phyloP scores from a whole-genome alignment of 164 flowering plant genomes.

The Saururus chinensis region DNA sequence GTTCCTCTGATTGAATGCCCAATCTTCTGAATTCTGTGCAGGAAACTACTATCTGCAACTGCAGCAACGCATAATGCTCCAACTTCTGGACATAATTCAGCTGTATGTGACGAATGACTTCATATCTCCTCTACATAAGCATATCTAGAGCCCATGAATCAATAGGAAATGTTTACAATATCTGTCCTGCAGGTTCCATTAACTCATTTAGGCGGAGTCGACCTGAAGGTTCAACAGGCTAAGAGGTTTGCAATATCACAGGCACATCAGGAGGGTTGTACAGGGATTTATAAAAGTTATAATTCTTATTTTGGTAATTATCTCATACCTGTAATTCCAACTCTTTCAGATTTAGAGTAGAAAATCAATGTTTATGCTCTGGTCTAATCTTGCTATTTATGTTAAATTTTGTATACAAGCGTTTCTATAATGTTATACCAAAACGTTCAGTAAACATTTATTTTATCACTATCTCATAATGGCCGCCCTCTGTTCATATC shows the following conservation, averaged over 20 bases:
- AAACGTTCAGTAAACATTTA: too few species aligned
- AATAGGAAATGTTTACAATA: neutral
- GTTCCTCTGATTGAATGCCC: neutral
- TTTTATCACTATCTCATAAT: too few species aligned
- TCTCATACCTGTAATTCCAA: slow-evolving; percentile 52
- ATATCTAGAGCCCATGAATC: neutral
- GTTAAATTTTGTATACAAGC: neutral
- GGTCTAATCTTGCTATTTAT: too few species aligned
- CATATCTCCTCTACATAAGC: neutral
- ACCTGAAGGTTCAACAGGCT: slow-evolving; percentile 30
- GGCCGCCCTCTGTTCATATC: too few species aligned
- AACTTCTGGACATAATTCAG: slow-evolving; percentile 12
- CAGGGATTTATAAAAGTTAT: slow-evolving; percentile 34
- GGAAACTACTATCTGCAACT: neutral
- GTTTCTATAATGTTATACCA: too few species aligned
- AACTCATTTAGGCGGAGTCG: slow-evolving; percentile 7
- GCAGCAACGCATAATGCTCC: neutral
- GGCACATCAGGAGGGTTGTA: slow-evolving; percentile 51
- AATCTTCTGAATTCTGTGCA: neutral
- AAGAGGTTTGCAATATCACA: slow-evolving; percentile 39
- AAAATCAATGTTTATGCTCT: too few species aligned
- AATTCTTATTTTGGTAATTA: slow-evolving; percentile 57
- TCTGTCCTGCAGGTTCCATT: slow-evolving; percentile 12
- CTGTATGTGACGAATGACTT: neutral
- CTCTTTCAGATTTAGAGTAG: slow-evolving; percentile 25